These are phyloP conservation scores for Geotrichum citri-aurantii DNA, from an alignment of 1,139 yeast genomes.

Conservation along the genomic window DNA sequence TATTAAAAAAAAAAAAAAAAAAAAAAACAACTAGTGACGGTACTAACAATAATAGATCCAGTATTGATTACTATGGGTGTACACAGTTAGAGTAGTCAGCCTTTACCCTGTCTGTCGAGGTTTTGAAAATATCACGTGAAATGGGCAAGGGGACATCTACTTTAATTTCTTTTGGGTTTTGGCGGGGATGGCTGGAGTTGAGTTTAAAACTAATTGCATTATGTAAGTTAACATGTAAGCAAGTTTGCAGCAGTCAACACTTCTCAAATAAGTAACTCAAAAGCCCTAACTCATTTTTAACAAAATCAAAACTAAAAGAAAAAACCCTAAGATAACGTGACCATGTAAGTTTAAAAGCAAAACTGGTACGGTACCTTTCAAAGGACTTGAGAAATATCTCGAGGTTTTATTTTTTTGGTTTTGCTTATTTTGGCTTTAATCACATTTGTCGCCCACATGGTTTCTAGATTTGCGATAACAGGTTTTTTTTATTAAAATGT, in stretches of 20 bases:
- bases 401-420: neutral
- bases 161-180: neutral
- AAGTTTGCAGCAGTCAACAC: neutral
- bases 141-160: neutral
- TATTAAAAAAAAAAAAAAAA: too few relatives aligned
- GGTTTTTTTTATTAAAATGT: neutral
- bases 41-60: too few relatives aligned
- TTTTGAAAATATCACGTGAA: neutral
- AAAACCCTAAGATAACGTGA: neutral
- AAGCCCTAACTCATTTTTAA: neutral
- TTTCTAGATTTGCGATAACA: neutral
- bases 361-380: too few relatives aligned
- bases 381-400: neutral
- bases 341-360: neutral
- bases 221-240: neutral
- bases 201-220: neutral
- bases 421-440: too few relatives aligned
- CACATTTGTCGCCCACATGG: neutral
- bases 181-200: neutral
- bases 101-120: neutral
- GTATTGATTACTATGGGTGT: conserved; percentile 36
- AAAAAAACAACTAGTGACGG: too few relatives aligned
- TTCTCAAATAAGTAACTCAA: neutral
- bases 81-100: neutral
- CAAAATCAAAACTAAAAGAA: neutral